phyloP scores from a whole-genome alignment of 768 basidiomycete genomes.

The Postia placenta region DNA sequence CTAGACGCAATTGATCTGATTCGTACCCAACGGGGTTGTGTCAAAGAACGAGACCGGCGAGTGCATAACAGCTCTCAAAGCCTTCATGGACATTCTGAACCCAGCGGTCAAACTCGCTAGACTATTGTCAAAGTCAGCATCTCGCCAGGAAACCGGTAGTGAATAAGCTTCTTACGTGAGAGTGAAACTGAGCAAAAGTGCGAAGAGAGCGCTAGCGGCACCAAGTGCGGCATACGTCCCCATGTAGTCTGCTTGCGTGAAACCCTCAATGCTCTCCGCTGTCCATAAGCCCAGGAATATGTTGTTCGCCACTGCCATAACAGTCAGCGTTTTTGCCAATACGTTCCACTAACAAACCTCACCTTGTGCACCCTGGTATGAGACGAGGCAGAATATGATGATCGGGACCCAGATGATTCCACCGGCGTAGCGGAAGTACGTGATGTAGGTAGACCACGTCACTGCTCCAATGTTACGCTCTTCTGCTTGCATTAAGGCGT shows the following conservation, averaged over 20 bases:
- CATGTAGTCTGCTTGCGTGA: slow-evolving; percentile 65
- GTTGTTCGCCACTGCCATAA: slow-evolving; percentile 46
- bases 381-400: slow-evolving; percentile 35
- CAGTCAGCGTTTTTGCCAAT: background rate
- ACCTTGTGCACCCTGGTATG: slow-evolving; percentile 50
- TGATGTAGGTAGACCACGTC: slow-evolving; percentile 25
- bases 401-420: slow-evolving; percentile 32
- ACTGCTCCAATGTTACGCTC: slow-evolving; percentile 36
- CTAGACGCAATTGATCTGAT: background rate
- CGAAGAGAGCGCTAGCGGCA: slow-evolving; percentile 42
- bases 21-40: slow-evolving; percentile 57
- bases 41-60: slow-evolving; percentile 69
- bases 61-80: slow-evolving; percentile 48
- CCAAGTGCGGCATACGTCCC: slow-evolving; percentile 43
- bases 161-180: slow-evolving; percentile 37
- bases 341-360: slow-evolving; percentile 3
- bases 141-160: background rate
- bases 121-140: no score
- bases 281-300: slow-evolving; percentile 77
- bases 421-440: slow-evolving; percentile 32
- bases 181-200: slow-evolving; percentile 41
- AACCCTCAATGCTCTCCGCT: slow-evolving; percentile 42
- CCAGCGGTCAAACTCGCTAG: slow-evolving; percentile 31
- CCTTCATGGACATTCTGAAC: slow-evolving; percentile 44
- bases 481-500: slow-evolving; percentile 33